phyloP scores from a whole-genome alignment of 805 yeast species.

The Candida suzukii region DNA sequence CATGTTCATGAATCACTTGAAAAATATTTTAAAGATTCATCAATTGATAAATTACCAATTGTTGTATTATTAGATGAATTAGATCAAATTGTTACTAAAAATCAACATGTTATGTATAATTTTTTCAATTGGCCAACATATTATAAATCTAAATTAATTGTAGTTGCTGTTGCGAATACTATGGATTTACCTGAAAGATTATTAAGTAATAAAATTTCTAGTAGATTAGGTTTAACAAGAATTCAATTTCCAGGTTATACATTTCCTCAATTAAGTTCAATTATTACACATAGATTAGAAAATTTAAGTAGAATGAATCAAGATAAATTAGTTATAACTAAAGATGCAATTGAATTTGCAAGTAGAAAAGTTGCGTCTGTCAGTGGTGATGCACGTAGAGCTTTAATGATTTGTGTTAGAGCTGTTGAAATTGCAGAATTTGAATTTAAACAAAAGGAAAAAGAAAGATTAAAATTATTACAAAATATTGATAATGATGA shows the following conservation, averaged over 20 bases:
- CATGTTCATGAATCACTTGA: constrained; percentile 67
- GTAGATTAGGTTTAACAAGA: constrained; percentile 83
- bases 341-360: constrained; percentile 85
- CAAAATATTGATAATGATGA: constrained; percentile 3
- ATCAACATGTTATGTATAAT: constrained; percentile 86
- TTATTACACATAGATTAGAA: constrained; percentile 66
- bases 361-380: constrained; percentile 93
- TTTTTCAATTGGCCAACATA: constrained; percentile 97
- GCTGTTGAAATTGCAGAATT: constrained; percentile 84
- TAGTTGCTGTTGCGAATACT: constrained; percentile 92
- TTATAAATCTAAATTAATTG: constrained; percentile 68
- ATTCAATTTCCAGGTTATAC: constrained; percentile 87
- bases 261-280: constrained; percentile 65
- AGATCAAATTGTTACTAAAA: constrained; percentile 81
- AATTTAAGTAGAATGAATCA: constrained; percentile 31
- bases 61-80: constrained; percentile 86
- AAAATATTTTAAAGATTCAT: constrained; percentile 45
- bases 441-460: constrained; percentile 34
- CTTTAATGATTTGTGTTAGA: constrained; percentile 77
- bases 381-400: constrained; percentile 95
- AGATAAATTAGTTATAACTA: constrained; percentile 39
- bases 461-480: constrained; percentile 12
- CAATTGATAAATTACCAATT: constrained; percentile 39
- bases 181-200: constrained; percentile 94
- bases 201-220: constrained; percentile 80